A percentile compares a stretch with the other conserved stretches of the same genome.
Evolutionary conservation across 441 rosid genomes (phyloP).

Genomic region (Jatropha multifida): DNA sequence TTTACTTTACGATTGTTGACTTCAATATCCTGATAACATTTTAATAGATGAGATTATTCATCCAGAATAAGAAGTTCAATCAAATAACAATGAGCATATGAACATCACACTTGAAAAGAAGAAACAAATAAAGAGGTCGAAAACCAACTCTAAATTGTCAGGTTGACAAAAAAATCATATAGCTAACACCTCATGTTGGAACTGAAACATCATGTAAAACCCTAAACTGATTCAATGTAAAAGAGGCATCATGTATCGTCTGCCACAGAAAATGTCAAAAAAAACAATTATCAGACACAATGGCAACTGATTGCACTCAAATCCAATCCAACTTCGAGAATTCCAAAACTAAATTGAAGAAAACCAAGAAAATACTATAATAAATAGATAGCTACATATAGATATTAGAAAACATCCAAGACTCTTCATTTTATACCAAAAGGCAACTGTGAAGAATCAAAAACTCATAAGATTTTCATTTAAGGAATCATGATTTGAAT

Average conservation of each 20-base stretch:
- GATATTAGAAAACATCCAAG: slow-evolving; percentile 3
- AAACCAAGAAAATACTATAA: background rate
- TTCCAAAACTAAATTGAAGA: background rate
- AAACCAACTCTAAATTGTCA: slow-evolving; percentile 7
- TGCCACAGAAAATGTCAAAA: background rate
- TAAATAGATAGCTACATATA: background rate
- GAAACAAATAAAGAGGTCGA: background rate
- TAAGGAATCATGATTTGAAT: background rate
- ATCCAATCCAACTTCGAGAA: background rate
- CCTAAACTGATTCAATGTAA: background rate
- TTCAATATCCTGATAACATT: slow-evolving; percentile 63
- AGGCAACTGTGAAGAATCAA: background rate
- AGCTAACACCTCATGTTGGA: background rate
- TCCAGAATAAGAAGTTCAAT: slow-evolving; percentile 6
- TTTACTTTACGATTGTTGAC: slow-evolving; percentile 70
- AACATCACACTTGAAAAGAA: background rate
- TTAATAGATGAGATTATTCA: slow-evolving; percentile 5
- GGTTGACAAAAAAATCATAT: background rate
- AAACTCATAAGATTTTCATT: background rate
- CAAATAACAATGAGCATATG: background rate
- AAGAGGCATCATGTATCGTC: background rate
- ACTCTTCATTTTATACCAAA: background rate
- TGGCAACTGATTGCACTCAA: background rate
- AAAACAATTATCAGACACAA: background rate
- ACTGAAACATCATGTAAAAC: background rate